Evolutionary conservation across 2,329 filamentous ascomycete genomes (phyloP), one percentile per base, ranked within the genome.

Genomic region (Diaporthe helianthi): DNA sequence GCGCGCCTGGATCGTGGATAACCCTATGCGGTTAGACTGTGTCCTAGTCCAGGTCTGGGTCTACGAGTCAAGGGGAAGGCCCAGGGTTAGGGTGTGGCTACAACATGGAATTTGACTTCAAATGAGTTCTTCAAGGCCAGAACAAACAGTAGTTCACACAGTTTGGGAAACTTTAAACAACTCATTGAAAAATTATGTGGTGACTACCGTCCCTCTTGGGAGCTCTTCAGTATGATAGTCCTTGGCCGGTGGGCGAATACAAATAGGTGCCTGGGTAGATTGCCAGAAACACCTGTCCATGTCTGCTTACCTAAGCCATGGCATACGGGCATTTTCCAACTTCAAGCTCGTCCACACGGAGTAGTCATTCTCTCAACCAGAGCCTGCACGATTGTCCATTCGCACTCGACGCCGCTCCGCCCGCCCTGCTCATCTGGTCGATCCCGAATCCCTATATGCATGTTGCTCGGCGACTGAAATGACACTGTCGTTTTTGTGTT

Each of bases 1-100:
- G 15, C 44, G 58, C n/a, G 44, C 58, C 58, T 36, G 58, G 44
- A 63, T 63, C 58, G 58, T 63, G 58, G 58, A 49, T 12, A 36
- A 17, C 41, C 58, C 44, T n/a, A 63, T 49, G 4, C n/a, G 58
- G 58, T 26, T 63, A 63, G 58, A 44, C 22, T 13, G 7, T 26
- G 7, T 19, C 8, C n/a, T 63, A 47, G 58, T 15, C n/a, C 3
- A 24, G 58, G 17, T 49, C 44, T 63, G 49, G 58, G 24, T 3
- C 26, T 29, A 49, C 29, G 58, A 29, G 58, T 10, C 33, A 26
- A 24, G 58, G 49, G 49, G 13, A 12, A 38, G 53, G 53, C 33
- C 38, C 17, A 58, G 54, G 54, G 54, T 41, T 41, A 6, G 13
- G 17, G 15, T 13, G 53, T 17, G 31, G 1, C 9, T 22, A 9